phyloP scores from a whole-genome alignment of 768 basidiomycete species.

The Boletus rex-veris region DNA sequence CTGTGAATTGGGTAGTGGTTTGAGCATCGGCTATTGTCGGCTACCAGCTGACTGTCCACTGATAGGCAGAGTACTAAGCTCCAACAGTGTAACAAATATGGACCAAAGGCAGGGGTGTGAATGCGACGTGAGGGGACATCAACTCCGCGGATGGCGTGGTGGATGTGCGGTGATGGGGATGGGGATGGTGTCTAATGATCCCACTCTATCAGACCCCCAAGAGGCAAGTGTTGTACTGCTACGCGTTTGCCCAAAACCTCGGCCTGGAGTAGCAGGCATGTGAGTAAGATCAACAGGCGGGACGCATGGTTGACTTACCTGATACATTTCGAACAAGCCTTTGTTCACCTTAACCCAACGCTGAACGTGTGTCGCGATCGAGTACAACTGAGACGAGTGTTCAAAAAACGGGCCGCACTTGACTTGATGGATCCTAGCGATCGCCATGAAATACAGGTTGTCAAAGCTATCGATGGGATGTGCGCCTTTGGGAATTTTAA shows the following conservation, averaged over 20 bases:
- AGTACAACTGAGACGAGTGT: constrained; percentile 85
- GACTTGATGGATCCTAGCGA: constrained; percentile 74
- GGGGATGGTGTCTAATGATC: constrained; percentile 20
- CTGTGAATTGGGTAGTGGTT: background rate
- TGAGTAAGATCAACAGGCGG: background rate
- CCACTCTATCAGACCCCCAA: constrained; percentile 82
- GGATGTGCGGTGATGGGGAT: background rate
- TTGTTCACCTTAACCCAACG: constrained; percentile 88
- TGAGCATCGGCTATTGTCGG: background rate
- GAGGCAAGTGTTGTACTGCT: constrained; percentile 91
- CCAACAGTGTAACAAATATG: constrained; percentile 1
- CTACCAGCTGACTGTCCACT: background rate
- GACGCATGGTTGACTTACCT: constrained; percentile 41
- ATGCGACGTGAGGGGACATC: background rate
- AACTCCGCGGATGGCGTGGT: constrained; percentile 19
- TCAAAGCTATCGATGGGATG: constrained; percentile 33
- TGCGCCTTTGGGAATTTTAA: constrained; percentile 36
- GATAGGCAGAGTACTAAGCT: background rate
- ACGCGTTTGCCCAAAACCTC: constrained; percentile 93
- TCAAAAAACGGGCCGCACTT: constrained; percentile 89
- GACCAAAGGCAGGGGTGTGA: constrained; percentile 15
- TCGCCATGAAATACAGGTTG: constrained; percentile 80
- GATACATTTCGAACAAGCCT: constrained; percentile 95
- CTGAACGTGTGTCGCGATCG: constrained; percentile 85
- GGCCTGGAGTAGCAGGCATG: constrained; percentile 42